Percentiles rank a stretch among this genome's conserved stretches.
Conservation (phyloP, 106 monocot genomes). For the Iris macrosiphon region DNA sequence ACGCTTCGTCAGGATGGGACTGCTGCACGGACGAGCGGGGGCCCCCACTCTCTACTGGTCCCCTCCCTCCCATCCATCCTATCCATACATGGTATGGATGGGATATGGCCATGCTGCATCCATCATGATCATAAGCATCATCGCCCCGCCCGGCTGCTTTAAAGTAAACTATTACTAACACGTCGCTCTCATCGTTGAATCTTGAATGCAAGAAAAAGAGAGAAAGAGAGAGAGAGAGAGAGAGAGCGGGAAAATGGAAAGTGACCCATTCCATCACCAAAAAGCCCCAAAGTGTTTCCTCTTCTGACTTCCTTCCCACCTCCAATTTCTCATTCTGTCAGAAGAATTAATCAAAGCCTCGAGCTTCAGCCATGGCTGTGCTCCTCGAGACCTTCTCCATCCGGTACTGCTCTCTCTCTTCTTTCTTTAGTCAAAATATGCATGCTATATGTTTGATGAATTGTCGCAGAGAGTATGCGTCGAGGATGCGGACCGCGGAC, state of each 20-base stretch:
- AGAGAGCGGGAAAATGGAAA: no score
- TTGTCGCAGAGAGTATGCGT: slow-evolving; percentile 13
- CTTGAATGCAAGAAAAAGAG: neutral
- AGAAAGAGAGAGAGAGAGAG: slow-evolving; percentile 2
- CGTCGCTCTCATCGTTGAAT: no score
- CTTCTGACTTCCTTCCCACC: neutral
- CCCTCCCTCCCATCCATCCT: no score
- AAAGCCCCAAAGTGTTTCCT: neutral
- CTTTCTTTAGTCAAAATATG: neutral
- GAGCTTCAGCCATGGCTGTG: slow-evolving; percentile 1
- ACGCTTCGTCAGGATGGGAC: no score
- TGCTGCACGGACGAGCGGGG: no score
- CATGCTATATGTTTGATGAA: neutral
- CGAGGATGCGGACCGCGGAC: neutral
- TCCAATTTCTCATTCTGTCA: neutral
- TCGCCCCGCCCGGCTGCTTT: no score
- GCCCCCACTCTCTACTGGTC: no score
- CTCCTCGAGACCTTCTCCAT: slow-evolving; percentile 26
- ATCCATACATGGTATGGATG: no score
- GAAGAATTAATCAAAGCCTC: neutral
- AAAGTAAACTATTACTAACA: no score
- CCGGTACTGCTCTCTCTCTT: slow-evolving; percentile 5
- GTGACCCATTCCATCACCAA: neutral
- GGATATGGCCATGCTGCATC: no score
- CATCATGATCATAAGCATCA: no score